phyloP scores from a whole-genome alignment of 805 yeast species.

The Peterozyma toletana region DNA sequence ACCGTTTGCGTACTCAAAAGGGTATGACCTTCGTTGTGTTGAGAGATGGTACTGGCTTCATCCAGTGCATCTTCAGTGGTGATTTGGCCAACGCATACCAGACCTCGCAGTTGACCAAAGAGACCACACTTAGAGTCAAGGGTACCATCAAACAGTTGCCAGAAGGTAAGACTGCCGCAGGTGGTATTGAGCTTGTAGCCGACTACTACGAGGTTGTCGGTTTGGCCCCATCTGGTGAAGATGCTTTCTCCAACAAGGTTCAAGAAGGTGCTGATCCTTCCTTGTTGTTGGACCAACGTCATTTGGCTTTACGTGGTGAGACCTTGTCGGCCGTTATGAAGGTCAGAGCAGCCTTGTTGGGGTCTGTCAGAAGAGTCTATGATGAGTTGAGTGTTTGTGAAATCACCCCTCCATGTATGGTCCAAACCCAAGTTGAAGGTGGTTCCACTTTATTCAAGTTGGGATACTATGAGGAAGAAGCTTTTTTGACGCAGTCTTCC shows the following conservation, averaged over 20 bases:
- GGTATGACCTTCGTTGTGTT: conserved; percentile 85
- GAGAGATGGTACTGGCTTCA: conserved; percentile 91
- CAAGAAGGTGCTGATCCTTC: conserved; percentile 94
- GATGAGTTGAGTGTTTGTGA: conserved; percentile 71
- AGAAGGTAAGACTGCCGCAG: conserved; percentile 96
- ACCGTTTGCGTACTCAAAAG: conserved; percentile 88
- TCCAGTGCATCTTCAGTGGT: conserved; percentile 85
- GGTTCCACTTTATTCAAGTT: conserved; percentile 92
- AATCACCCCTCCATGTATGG: conserved; percentile 99
- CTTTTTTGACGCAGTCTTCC: conserved; percentile 92
- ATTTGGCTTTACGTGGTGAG: conserved; percentile 94
- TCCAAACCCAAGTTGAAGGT: conserved; percentile 99
- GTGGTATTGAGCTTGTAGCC: conserved; percentile 88
- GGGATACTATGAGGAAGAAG: conserved; percentile 95
- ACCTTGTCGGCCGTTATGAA: conserved; percentile 87
- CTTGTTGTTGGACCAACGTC: conserved; percentile 88
- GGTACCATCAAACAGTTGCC: conserved; percentile 83
- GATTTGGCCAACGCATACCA: conserved; percentile 87
- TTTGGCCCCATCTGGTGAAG: conserved; percentile 94
- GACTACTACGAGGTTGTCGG: conserved; percentile 89
- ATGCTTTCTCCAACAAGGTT: conserved; percentile 88
- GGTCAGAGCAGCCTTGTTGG: conserved; percentile 79
- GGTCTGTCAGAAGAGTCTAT: conserved; percentile 69
- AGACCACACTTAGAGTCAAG: conserved; percentile 71
- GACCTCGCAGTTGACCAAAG: conserved; percentile 81